Evolutionary conservation across 768 basidiomycete genomes (phyloP).

Genomic region (Leccinellum rugosiceps): DNA sequence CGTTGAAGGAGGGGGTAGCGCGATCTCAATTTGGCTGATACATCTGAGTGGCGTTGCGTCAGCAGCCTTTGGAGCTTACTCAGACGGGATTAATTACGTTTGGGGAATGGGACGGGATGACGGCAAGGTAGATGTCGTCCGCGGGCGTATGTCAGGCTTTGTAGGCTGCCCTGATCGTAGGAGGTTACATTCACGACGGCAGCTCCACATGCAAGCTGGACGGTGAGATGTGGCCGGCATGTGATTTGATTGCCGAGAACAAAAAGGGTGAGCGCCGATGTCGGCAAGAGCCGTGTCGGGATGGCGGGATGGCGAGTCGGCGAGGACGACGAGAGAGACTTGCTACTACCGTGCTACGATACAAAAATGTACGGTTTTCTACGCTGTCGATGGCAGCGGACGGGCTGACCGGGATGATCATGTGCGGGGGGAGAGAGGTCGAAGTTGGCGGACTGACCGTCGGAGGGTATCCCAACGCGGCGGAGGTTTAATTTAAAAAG

Average conservation of each 20-base stretch:
- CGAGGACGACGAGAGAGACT: neutral
- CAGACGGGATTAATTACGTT: neutral
- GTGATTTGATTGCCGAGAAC: slow-evolving; percentile 2
- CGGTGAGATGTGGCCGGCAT: neutral
- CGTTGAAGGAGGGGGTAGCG: too few relatives aligned
- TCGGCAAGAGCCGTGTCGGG: slow-evolving; percentile 3
- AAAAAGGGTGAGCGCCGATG: neutral
- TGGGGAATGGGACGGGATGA: neutral
- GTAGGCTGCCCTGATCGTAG: slow-evolving; percentile 3
- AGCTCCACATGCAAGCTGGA: neutral
- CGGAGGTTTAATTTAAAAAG: slow-evolving; percentile 30
- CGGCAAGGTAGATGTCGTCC: neutral
- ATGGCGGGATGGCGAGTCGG: neutral
- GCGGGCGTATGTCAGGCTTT: neutral
- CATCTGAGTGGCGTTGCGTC: slow-evolving; percentile 1
- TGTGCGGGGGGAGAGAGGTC: neutral
- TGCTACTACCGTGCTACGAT: neutral
- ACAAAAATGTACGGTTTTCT: neutral
- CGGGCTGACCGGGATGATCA: neutral
- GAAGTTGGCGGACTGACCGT: neutral
- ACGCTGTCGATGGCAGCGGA: neutral
- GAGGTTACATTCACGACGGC: neutral
- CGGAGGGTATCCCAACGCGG: slow-evolving; percentile 2
- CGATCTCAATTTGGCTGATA: neutral
- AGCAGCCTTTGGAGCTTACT: slow-evolving; percentile 2